A percentile compares a stretch with the other conserved stretches of the same genome.
phyloP scores from a whole-genome alignment of 1,139 yeast genomes.

The Kurtzmaniella natalensis region DNA sequence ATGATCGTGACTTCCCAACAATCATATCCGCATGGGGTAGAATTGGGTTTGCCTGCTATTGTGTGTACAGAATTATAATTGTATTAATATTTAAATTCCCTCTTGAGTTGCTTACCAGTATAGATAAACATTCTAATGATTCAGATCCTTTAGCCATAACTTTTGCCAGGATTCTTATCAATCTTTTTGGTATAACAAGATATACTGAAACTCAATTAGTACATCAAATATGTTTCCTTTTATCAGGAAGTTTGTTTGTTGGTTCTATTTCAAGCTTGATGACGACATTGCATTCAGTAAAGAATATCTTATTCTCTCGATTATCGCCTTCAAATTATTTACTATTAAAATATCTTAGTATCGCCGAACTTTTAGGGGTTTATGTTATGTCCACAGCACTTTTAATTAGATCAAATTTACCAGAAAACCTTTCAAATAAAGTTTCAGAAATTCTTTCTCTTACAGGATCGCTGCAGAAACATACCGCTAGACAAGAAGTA shows the following conservation, averaged over 20 bases:
- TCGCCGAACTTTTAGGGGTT: conserved; percentile 70
- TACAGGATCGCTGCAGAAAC: conserved; percentile 28
- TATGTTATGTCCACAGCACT: conserved; percentile 80
- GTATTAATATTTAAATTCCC: conserved; percentile 42
- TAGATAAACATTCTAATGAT: conserved; percentile 13
- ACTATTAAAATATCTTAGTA: conserved; percentile 45
- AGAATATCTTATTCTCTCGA: conserved; percentile 22
- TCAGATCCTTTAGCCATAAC: conserved; percentile 68
- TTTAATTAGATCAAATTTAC: conserved; percentile 69
- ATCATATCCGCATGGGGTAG: conserved; percentile 13
- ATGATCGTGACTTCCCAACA: conserved; percentile 5
- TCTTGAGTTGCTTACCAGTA: conserved; percentile 11
- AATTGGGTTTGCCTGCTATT: conserved; percentile 50
- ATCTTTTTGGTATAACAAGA: conserved; percentile 24
- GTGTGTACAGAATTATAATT: conserved; percentile 57
- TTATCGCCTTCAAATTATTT: conserved; percentile 22
- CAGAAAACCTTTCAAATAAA: conserved; percentile 51
- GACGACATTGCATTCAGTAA: conserved; percentile 44
- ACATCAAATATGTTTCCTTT: conserved; percentile 57
- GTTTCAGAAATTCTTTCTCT: conserved; percentile 44
- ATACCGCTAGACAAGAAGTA: conserved; percentile 35
- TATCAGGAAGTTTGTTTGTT: conserved; percentile 63
- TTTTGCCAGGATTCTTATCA: conserved; percentile 44
- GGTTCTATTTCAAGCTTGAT: conserved; percentile 65
- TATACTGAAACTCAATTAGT: conserved; percentile 50